Evolutionary conservation across 148 eudicot species (phyloP).

Genomic region (Fagopyrum esculentum): DNA sequence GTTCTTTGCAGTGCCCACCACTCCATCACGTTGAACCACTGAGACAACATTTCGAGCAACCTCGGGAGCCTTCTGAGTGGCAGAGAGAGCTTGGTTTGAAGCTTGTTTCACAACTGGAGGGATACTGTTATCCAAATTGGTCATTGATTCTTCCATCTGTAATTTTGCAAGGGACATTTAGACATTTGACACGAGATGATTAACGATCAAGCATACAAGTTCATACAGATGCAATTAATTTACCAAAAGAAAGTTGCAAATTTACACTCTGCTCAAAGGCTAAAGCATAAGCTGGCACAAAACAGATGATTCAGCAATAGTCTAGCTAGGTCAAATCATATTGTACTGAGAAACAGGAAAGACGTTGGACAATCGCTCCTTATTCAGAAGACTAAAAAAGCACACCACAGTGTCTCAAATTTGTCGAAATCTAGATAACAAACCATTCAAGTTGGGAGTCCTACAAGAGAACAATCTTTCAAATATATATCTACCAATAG

Average conservation of each 20-base stretch:
- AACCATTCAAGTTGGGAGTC: neutral
- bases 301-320: neutral
- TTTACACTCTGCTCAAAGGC: neutral
- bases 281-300: neutral
- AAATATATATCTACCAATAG: neutral
- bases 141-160: slow-evolving; percentile 77
- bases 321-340: neutral
- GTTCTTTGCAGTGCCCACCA: slow-evolving; percentile 65
- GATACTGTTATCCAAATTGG: slow-evolving; percentile 48
- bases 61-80: slow-evolving; percentile 70
- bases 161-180: neutral
- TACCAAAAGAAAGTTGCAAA: neutral
- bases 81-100: slow-evolving; percentile 48
- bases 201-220: neutral
- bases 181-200: neutral
- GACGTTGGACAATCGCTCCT: too few species aligned
- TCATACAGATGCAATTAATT: neutral
- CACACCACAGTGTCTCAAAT: too few species aligned
- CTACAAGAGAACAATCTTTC: neutral
- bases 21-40: slow-evolving; percentile 61
- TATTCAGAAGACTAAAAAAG: too few species aligned
- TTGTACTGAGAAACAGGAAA: neutral
- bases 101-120: slow-evolving; percentile 60
- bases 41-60: slow-evolving; percentile 64
- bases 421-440: neutral